phyloP scores from a whole-genome alignment of 2,329 filamentous ascomycete genomes.

The Diplocarpon mali region DNA sequence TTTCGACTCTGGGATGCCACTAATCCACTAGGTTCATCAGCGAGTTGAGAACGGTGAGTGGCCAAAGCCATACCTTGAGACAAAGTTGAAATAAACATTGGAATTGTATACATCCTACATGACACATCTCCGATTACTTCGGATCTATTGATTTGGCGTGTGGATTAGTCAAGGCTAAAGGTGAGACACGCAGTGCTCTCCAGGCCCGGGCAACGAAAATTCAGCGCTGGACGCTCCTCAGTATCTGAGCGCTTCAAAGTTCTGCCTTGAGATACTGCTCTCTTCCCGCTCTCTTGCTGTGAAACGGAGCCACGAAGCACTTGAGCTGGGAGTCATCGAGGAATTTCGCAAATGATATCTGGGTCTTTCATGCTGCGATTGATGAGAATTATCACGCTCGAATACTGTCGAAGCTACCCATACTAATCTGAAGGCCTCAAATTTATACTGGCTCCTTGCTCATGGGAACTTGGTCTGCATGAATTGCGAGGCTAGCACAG shows the following conservation, averaged over 20 bases:
- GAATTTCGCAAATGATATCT: conserved; percentile 30
- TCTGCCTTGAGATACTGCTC: conserved; percentile 36
- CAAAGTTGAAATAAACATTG: neutral
- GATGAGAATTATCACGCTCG: too few species aligned
- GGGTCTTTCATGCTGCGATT: conserved; percentile 18
- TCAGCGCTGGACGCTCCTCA: conserved; percentile 22
- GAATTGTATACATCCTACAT: conserved; percentile 21
- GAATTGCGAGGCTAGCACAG: neutral
- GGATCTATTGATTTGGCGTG: conserved; percentile 44
- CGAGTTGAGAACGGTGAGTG: neutral
- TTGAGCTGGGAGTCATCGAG: conserved; percentile 44
- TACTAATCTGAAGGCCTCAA: conserved; percentile 6
- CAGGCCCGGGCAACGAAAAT: conserved; percentile 22
- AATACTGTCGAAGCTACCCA: neutral
- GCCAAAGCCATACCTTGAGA: neutral
- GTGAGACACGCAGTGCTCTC: conserved; percentile 28
- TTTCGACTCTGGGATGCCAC: neutral
- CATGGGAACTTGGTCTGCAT: conserved; percentile 12
- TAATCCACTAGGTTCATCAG: conserved; percentile 6
- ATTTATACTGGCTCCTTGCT: conserved; percentile 17
- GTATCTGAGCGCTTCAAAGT: conserved; percentile 23
- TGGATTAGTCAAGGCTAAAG: conserved; percentile 43
- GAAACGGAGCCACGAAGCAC: conserved; percentile 37
- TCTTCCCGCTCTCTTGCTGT: conserved; percentile 30
- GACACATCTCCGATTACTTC: conserved; percentile 46